Evolutionary conservation across 1,139 yeast genomes (phyloP), one percentile per base, ranked within the genome.

Genomic region (Candida sojae): DNA sequence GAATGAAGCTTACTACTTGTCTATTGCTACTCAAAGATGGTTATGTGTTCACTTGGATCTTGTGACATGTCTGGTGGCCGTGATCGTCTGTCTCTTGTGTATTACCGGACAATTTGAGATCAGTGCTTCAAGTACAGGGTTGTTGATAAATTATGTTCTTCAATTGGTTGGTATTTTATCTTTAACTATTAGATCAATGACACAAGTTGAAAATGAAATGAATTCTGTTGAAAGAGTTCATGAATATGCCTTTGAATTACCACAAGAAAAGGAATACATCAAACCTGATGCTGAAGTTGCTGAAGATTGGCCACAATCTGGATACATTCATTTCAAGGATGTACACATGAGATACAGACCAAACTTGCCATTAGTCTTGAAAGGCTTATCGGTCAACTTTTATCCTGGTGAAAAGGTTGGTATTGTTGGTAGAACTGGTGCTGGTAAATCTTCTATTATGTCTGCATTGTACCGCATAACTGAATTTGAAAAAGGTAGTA

Each of bases 401-500:
- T 82, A 84, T 42, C 83, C 96, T 10, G 84, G 84, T 55, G 82
- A 84, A 61, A 93, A 93, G 66, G 82, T 93, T 57, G 99, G 98
- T 59, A 87, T 93, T 61, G 97, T 93, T 57, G 99, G 98, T 43
- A 86, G 98, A 67, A 93, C 99, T 1, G 99, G 99, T 30, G 54
- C 54, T 29, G 99, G 99, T 58, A 93, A 93, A 67, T 90, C 97
- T 1, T 91, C 98, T 1, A 90, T 93, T 52, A 91, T 93, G 62
- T 86, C 96, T 5, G 97, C 98, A 2, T 79, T 93, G 58, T 92
- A 92, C 73, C 80, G 99, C 61, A 85, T 93, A 63, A 74, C 88
- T 58, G 97, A 92, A 60, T 90, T 96, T 2, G 95, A 88, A 52
- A 72, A 84, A 6, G 99, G 99, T 40, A 68, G 67, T 41, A 86